Evolutionary conservation across 129 eudicot species (phyloP).

Genomic region (Heracleum sosnowskyi): DNA sequence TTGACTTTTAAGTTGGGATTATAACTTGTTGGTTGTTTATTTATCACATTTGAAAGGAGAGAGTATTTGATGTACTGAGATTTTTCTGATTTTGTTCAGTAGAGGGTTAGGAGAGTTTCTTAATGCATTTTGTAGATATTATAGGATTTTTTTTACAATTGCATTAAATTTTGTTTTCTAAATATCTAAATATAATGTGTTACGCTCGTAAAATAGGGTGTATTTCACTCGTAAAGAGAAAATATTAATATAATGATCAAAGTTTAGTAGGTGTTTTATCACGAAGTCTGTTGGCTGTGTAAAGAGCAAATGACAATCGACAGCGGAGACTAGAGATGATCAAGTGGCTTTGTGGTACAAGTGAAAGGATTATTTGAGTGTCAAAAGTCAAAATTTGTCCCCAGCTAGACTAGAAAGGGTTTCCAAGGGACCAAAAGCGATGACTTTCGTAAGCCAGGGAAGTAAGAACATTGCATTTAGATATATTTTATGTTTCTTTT

Average conservation of each 20-base stretch:
- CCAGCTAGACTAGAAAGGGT: neutral
- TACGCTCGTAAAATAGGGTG: too few relatives aligned
- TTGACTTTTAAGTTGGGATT: constrained; percentile 1
- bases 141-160: too few relatives aligned
- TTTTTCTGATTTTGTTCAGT: neutral
- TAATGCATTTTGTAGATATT: neutral
- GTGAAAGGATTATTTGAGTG: neutral
- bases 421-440: neutral
- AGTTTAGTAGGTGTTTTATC: neutral
- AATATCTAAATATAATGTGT: too few relatives aligned
- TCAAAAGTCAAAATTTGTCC: neutral
- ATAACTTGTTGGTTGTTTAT: neutral
- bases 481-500: too few relatives aligned
- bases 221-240: too few relatives aligned
- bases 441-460: neutral
- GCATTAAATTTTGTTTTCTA: too few relatives aligned
- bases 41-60: neutral
- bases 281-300: neutral
- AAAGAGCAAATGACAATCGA: neutral
- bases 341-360: neutral
- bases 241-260: neutral
- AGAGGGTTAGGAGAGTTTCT: neutral
- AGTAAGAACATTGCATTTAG: neutral
- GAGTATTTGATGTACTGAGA: neutral
- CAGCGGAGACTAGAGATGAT: neutral